Base-by-base conservation (phyloP, 306 rosid species). In the Styphnolobium japonicum region DNA sequence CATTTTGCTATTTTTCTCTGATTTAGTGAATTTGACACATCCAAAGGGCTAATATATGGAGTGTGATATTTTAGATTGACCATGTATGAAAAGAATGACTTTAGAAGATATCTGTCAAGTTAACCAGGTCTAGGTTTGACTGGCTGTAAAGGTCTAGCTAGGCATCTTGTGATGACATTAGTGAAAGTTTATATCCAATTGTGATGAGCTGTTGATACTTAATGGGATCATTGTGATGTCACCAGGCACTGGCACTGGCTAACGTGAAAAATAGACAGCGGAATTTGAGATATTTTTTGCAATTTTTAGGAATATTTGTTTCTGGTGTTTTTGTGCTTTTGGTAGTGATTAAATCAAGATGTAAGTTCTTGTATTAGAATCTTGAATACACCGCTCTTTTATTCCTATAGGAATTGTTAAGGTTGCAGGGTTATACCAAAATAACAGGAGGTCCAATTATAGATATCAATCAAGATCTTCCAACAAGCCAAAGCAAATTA, bases 91-190 rank as follows among this genome's bases (percentile, higher is more conserved):
- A 39, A n/a, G 18, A 29, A 10, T 19, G 61, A 18, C 25, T 60
- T 70, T 58, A 21, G 64, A 67, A 61, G 48, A 9, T 46, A 60
- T 70, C 64, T 33, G 52, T 56, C 53, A 73, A 56, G 67, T 57
- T 79, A 58, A 57, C 48, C 14, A 8, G 37, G 51, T 62, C n/a
- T 56, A 23, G 16, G 25, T 16, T 56, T 55, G 16, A 56, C 69
- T 55, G 45, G 34, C 33, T 22, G 25, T 66, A 6, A 67, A 71
- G 40, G 57, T 75, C 52, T 74, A 62, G 56, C 63, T 25, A 31
- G 42, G 60, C 21, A 52, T 68, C 62, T 12, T 29, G 64, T 46
- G 71, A 58, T 31, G 27, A 18, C 25, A 49, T 14, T 19, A 45
- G 22, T 45, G n/a, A 6, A 49, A 70, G 55, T 33, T 74, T 45